Evolutionary conservation across 768 basidiomycete genomes (phyloP).

Genomic region (Boletus pseudo-olivaceus): DNA sequence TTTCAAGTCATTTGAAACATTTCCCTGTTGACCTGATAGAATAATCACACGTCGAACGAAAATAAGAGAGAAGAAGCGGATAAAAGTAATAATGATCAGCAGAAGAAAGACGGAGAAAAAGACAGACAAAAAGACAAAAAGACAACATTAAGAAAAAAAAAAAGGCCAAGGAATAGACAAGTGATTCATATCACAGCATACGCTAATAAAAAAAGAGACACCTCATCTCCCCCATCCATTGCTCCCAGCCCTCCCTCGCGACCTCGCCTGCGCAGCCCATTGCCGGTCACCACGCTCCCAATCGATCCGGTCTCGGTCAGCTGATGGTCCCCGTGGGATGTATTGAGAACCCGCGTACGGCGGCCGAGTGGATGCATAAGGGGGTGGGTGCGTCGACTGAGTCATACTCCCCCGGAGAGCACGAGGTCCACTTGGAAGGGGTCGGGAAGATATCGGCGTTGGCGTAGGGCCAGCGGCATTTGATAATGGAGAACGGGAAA

Average conservation of each 20-base stretch:
- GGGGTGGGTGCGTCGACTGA: slow-evolving; percentile 20
- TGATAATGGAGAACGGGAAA: slow-evolving; percentile 29
- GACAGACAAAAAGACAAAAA: background rate
- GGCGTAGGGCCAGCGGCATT: slow-evolving; percentile 18
- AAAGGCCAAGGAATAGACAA: background rate
- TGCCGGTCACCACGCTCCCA: slow-evolving; percentile 44
- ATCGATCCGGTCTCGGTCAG: slow-evolving; percentile 47
- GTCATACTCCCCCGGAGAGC: slow-evolving; percentile 33
- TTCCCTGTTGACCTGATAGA: slow-evolving; percentile 3
- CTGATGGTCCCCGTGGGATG: slow-evolving; percentile 49
- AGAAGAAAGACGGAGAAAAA: background rate
- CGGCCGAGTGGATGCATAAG: slow-evolving; percentile 18
- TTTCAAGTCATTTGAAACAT: slow-evolving; percentile 3
- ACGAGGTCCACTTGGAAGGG: slow-evolving; percentile 39
- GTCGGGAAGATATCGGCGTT: slow-evolving; percentile 29
- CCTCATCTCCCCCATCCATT: slow-evolving; percentile 34
- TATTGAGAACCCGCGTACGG: slow-evolving; percentile 31
- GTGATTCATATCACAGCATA: slow-evolving; percentile 11
- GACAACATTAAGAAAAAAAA: background rate
- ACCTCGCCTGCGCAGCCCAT: slow-evolving; percentile 25
- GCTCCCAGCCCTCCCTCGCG: slow-evolving; percentile 35
- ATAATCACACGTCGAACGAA: slow-evolving; percentile 8
- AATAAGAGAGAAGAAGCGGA: slow-evolving; percentile 5
- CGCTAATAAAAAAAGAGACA: slow-evolving; percentile 4
- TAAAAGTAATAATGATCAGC: slow-evolving; percentile 35